These are phyloP conservation scores for Candida glucosophila DNA, from an alignment of 1,139 yeast species.

Conservation along the genomic window DNA sequence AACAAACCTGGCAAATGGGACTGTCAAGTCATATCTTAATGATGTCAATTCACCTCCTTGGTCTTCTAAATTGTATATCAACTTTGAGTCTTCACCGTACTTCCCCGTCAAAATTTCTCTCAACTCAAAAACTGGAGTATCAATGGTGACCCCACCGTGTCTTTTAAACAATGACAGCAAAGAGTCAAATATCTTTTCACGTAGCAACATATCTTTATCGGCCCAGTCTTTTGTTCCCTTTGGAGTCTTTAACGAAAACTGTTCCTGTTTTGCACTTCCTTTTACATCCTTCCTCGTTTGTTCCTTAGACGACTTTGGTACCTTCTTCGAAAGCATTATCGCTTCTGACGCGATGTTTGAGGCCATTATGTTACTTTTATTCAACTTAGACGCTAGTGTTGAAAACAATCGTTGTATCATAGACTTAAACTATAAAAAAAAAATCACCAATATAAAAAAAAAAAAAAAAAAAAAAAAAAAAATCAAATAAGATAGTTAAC, in stretches of 20 bases:
- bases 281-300: conserved; percentile 11
- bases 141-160: conserved; percentile 97
- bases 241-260: conserved; percentile 80
- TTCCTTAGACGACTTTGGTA: too few species aligned
- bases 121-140: conserved; percentile 94
- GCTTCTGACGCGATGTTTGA: conserved; percentile 22
- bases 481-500: too few species aligned
- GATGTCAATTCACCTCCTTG: conserved; percentile 98
- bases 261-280: conserved; percentile 27
- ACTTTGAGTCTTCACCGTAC: conserved; percentile 95
- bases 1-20: conserved; percentile 93
- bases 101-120: conserved; percentile 93
- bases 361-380: conserved; percentile 2
- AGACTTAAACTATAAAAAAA: too few species aligned
- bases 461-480: not conserved
- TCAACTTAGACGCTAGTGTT: not conserved
- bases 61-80: conserved; percentile 90
- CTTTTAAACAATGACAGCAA: conserved; percentile 72
- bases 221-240: conserved; percentile 99
- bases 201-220: conserved; percentile 90
- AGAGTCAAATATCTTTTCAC: conserved; percentile 76
- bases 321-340: too few species aligned
- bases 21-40: conserved; percentile 90
- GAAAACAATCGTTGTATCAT: not conserved
- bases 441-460: not conserved